Conservation (phyloP, 2,329 filamentous ascomycete genomes). For the Periglandula ipomoeae region DNA sequence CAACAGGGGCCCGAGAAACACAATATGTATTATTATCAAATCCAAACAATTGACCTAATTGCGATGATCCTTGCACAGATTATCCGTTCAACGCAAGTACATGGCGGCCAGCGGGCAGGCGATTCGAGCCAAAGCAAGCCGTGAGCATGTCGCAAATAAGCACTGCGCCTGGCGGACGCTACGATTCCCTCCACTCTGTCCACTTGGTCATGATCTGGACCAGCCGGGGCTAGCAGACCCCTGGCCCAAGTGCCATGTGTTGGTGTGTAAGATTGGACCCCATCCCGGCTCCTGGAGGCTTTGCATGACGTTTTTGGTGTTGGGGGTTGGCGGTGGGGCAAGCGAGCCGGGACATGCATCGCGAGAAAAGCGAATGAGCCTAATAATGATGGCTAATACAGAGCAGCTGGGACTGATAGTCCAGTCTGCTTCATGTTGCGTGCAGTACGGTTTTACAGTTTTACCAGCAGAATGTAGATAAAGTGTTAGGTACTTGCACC, state of each 20-base stretch:
- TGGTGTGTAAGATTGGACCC: neutral
- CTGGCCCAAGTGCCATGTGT: neutral
- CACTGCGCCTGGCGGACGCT: neutral
- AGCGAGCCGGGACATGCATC: no score
- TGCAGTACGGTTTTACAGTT: no score
- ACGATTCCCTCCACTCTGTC: neutral
- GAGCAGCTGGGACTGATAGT: no score
- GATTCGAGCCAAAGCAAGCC: no score
- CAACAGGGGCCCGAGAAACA: neutral
- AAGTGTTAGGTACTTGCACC: no score
- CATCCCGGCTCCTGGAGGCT: neutral
- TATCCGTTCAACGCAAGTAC: neutral
- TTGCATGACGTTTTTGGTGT: neutral
- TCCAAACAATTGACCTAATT: neutral
- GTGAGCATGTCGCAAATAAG: neutral
- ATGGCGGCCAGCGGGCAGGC: neutral
- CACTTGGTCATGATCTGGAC: neutral
- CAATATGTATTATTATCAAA: neutral
- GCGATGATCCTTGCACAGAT: neutral
- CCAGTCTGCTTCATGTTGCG: no score
- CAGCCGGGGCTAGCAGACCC: neutral
- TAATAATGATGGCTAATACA: no score
- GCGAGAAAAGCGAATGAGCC: no score
- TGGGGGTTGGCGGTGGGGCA: no score
- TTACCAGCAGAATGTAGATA: no score